phyloP scores from a whole-genome alignment of 148 eudicot genomes.

The Spergularia bocconei region DNA sequence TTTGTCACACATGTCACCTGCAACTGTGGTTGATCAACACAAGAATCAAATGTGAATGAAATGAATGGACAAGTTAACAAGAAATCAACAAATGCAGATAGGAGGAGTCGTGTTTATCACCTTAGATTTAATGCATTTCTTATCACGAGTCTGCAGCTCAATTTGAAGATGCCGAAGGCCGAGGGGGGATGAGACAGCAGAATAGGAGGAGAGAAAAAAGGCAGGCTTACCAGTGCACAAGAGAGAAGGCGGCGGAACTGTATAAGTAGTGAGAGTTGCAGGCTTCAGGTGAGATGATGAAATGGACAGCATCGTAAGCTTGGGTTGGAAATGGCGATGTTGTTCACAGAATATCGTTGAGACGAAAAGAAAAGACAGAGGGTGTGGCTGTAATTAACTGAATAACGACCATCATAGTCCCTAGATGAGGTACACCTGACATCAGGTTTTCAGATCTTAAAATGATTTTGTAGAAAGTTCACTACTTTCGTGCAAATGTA shows the following conservation, averaged over 20 bases:
- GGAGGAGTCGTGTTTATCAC: conserved; percentile 20
- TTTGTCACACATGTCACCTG: conserved; percentile 43
- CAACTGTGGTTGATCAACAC: conserved; percentile 24
- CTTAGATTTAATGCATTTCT: conserved; percentile 32
- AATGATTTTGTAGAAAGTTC: neutral
- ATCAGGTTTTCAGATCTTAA: neutral
- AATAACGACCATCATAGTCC: conserved; percentile 29
- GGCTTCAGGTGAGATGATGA: conserved; percentile 26
- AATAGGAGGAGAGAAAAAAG: conserved; percentile 22
- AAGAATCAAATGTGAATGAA: neutral
- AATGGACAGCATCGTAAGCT: conserved; percentile 18
- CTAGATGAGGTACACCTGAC: neutral
- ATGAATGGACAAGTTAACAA: neutral
- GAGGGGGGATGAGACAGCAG: conserved; percentile 29
- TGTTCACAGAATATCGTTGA: neutral
- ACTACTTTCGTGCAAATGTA: neutral
- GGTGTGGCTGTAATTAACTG: conserved; percentile 36
- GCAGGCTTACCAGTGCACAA: neutral
- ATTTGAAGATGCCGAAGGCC: conserved; percentile 15
- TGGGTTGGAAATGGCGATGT: neutral
- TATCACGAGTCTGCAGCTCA: conserved; percentile 12
- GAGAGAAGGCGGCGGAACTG: conserved; percentile 14
- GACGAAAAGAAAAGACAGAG: conserved; percentile 8
- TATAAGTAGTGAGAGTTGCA: neutral
- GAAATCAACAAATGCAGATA: neutral